Percentiles rank a stretch among this genome's conserved stretches.
Evolutionary conservation across 768 basidiomycete species (phyloP).

Genomic region (Amyloporia xantha): DNA sequence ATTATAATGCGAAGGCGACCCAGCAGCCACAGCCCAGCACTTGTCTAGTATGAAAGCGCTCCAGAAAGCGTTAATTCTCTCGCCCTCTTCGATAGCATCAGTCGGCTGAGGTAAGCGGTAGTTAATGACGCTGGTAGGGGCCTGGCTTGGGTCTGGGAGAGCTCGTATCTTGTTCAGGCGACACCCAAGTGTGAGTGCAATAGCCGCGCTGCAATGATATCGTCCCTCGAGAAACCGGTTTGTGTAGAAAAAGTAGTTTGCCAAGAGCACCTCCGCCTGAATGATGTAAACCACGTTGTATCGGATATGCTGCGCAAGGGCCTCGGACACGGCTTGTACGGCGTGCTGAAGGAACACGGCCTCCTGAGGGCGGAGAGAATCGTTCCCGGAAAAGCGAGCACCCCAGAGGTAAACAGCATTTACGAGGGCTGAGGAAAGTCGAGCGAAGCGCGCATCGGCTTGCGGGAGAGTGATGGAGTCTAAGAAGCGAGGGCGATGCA

Average conservation of each 20-base stretch:
- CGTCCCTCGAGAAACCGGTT: slow-evolving; percentile 58
- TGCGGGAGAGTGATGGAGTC: slow-evolving; percentile 14
- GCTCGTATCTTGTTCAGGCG: slow-evolving; percentile 22
- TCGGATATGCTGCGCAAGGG: slow-evolving; percentile 21
- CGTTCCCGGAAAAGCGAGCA: slow-evolving; percentile 17
- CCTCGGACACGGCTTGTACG: slow-evolving; percentile 33
- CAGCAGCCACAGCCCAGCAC: slow-evolving; percentile 46
- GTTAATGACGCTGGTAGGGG: slow-evolving; percentile 8
- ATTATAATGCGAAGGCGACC: slow-evolving; percentile 43
- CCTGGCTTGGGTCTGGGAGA: not conserved
- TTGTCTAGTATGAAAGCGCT: slow-evolving; percentile 53
- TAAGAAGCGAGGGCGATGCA: slow-evolving; percentile 42
- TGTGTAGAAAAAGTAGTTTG: slow-evolving; percentile 55
- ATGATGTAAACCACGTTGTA: slow-evolving; percentile 27
- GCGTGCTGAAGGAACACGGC: slow-evolving; percentile 40
- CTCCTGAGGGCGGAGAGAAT: slow-evolving; percentile 17
- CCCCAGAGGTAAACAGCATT: slow-evolving; percentile 32
- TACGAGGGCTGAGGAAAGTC: slow-evolving; percentile 34
- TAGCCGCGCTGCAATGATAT: slow-evolving; percentile 38
- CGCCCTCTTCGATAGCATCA: slow-evolving; percentile 52
- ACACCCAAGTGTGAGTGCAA: slow-evolving; percentile 23
- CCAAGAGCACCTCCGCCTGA: slow-evolving; percentile 46
- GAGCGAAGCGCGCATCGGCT: slow-evolving; percentile 17
- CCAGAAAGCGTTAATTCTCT: slow-evolving; percentile 64
- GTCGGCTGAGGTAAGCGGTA: slow-evolving; percentile 20